phyloP scores from a whole-genome alignment of 805 yeast species.

The Isabelozyma pseudorhagii region DNA sequence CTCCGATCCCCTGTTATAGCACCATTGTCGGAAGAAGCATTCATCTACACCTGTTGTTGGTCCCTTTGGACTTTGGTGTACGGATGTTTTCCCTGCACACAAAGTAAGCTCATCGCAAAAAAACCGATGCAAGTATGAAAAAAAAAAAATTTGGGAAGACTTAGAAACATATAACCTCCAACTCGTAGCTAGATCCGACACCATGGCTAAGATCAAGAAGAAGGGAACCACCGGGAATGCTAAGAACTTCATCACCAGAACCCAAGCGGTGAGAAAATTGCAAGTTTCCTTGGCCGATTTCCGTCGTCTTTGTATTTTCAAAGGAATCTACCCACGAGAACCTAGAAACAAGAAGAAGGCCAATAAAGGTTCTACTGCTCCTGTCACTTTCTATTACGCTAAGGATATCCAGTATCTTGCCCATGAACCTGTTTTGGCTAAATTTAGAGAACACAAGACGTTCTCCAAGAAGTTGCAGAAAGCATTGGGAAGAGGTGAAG shows the following conservation, averaged over 20 bases:
- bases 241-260: constrained; percentile 86
- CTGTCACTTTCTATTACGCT: constrained; percentile 87
- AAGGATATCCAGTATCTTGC: constrained; percentile 92
- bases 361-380: constrained; percentile 96
- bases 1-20: neutral
- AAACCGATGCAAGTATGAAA: neutral
- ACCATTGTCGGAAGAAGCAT: too few species aligned
- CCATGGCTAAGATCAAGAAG: constrained; percentile 71
- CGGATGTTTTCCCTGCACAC: neutral
- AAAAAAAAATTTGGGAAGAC: too few species aligned
- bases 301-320: constrained; percentile 94
- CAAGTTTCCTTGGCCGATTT: constrained; percentile 96
- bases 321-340: constrained; percentile 96
- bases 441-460: constrained; percentile 93
- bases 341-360: constrained; percentile 96
- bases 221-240: constrained; percentile 86
- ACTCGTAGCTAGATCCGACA: neutral
- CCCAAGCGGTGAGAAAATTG: constrained; percentile 88
- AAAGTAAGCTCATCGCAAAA: neutral
- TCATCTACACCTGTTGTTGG: too few species aligned
- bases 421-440: constrained; percentile 90
- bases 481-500: constrained; percentile 90
- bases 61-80: neutral
- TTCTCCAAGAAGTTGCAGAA: constrained; percentile 87
- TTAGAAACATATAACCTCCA: too few species aligned